Base-by-base conservation (phyloP, 2,329 filamentous ascomycete species). In the Chaetomiaceae sp. region DNA sequence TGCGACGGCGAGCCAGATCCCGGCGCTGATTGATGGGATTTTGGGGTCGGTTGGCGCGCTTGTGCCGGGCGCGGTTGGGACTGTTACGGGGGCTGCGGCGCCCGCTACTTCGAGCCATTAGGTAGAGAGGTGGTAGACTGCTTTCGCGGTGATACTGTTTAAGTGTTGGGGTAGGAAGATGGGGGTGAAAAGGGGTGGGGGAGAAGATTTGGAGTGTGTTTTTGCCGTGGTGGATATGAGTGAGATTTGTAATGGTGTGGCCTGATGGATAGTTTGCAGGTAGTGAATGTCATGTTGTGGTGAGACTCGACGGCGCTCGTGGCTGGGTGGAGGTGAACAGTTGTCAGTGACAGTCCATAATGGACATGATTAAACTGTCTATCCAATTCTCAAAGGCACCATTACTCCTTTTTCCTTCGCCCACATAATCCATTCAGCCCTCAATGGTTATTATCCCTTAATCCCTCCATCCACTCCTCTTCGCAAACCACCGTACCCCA, bases 401-500 rank as follows among this genome's bases (percentile, higher is more conserved):
- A n/a, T n/a, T n/a, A n/a, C n/a, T n/a, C n/a, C n/a, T n/a, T n/a
- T n/a, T n/a, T n/a, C n/a, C n/a, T n/a, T n/a, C n/a, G n/a, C n/a
- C n/a, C n/a, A n/a, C n/a, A n/a, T n/a, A n/a, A n/a, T n/a, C n/a
- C n/a, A n/a, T n/a, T n/a, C n/a, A n/a, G n/a, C n/a, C n/a, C n/a
- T n/a, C n/a, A n/a, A n/a, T n/a, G n/a, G n/a, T n/a, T n/a, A n/a
- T n/a, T n/a, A n/a, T n/a, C n/a, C n/a, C n/a, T n/a, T 58, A 69
- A 8, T 72, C 66, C 53, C 75, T 71, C 83, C 82, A 87, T 17
- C 66, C 68, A 74, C 78, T 78, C 59, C 77, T 75, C 49, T 69
- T 74, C 15, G 74, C 79, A 50, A 84, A 67, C 72, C 75, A 83
- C 60, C 77, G 84, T 9, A 89, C 77, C 0, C 87, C 72, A 75